phyloP scores from a whole-genome alignment of 257 asterid species.

The Cinchona pubescens region DNA sequence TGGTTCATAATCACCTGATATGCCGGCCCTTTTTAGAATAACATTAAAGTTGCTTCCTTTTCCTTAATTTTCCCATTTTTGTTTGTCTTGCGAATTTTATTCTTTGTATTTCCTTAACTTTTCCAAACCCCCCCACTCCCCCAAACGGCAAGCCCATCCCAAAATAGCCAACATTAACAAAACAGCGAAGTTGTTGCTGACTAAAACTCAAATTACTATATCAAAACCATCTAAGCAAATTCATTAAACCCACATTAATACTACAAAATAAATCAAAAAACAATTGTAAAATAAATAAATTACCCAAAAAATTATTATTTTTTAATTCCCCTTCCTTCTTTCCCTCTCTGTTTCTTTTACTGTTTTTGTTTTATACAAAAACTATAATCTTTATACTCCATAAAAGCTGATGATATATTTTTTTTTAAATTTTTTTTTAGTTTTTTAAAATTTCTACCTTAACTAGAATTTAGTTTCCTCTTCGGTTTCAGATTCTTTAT shows the following conservation, averaged over 20 bases:
- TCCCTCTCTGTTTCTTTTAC: constrained; percentile 7
- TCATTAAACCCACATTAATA: neutral
- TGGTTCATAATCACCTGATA: neutral
- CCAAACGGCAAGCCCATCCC: too few species aligned
- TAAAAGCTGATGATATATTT: constrained; percentile 14
- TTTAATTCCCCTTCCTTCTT: neutral
- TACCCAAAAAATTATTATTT: neutral
- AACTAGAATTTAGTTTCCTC: constrained; percentile 2
- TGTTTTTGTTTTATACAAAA: too few species aligned
- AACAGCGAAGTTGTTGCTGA: neutral
- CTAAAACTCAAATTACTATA: neutral
- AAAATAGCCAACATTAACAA: neutral
- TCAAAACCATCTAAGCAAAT: neutral
- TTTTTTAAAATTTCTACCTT: too few species aligned
- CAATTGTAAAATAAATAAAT: neutral
- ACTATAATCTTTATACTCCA: constrained; percentile 16
- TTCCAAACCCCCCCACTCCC: neutral
- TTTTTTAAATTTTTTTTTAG: too few species aligned
- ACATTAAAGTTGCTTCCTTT: neutral
- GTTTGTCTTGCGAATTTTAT: neutral
- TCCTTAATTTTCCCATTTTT: neutral
- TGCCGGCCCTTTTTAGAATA: constrained; percentile 1
- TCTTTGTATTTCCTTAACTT: too few species aligned
- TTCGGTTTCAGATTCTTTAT: constrained; percentile 4
- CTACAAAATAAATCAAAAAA: neutral